Percentiles rank a stretch among this genome's conserved stretches.
These are phyloP conservation scores for Russula compacta DNA, from an alignment of 768 basidiomycete genomes.

Conservation along the genomic window DNA sequence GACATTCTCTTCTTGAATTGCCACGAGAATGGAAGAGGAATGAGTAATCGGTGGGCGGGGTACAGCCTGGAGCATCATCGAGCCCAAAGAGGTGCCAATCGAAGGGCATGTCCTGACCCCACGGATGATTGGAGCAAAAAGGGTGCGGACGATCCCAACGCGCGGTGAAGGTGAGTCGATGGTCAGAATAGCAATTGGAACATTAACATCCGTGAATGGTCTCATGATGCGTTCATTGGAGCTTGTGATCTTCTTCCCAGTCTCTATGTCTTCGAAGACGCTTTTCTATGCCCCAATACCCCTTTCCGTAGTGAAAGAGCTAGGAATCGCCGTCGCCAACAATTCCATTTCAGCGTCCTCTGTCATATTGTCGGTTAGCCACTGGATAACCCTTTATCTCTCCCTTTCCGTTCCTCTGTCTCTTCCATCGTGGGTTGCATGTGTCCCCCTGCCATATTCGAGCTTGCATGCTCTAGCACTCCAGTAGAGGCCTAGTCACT, in stretches of 20 bases:
- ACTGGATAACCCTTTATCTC: background rate
- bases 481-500: background rate
- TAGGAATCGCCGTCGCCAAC: background rate
- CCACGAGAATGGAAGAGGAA: background rate
- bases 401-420: background rate
- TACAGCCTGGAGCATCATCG: background rate
- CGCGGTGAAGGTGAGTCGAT: background rate
- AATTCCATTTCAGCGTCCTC: slow-evolving; percentile 1
- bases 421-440: slow-evolving; percentile 9
- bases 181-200: too few relatives aligned
- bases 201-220: too few relatives aligned
- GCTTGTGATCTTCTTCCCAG: background rate
- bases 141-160: background rate
- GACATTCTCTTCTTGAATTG: background rate
- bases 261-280: background rate
- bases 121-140: background rate
- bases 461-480: background rate
- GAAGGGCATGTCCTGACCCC: background rate
- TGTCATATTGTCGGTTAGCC: background rate
- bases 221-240: background rate
- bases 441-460: background rate
- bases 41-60: too few relatives aligned
- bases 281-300: background rate
- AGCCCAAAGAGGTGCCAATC: background rate
- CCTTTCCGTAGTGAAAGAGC: background rate